Evolutionary conservation across 2,329 filamentous ascomycete species (phyloP), one percentile per base, ranked within the genome.

Genomic region (Calonectria leucothoes): DNA sequence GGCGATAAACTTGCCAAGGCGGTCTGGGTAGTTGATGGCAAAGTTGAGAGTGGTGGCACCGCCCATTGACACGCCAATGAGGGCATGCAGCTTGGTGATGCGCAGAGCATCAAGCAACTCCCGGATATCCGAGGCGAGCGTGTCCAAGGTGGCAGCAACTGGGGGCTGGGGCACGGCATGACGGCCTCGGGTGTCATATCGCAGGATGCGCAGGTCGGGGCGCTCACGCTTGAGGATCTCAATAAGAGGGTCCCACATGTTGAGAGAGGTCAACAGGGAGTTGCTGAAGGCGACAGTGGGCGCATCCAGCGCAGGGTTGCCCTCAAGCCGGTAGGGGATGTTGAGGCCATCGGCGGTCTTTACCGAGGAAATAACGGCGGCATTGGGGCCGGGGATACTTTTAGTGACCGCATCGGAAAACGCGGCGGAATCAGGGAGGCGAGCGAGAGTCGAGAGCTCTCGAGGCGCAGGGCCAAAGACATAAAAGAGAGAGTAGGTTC

Each of bases 241-340:
- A 0, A 97, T 85, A 72, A 97, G 91, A 2, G 88, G 87, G 78
- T 97, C 93, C 95, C 95, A 98, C 90, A 98, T 97, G 82, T 90
- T 88, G 76, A 93, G 89, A 61, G 93, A 92, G 3, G 94, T 94
- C 10, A 98, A 90, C 64, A 98, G 92, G 1, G 93, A 96, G 87
- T 97, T 97, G 84, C 89, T 89, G 77, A 96, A 93, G 25, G 95
- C 92, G 14, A 98, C 88, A 0, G 93, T 89, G 0, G 95, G 95
- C 0, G 94, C 94, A 25, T 89, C 81, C 0, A 92, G 90, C 37
- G 92, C 88, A 0, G 90, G 80, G 75, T 90, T 93, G 69, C 95
- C 95, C 83, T 97, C 94, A 2, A 98, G 89, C 17, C 92, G 90
- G 84, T 95, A 98, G 0, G 92, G 91, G 17, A 97, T 89, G 3